These are phyloP conservation scores for Cystobasidium sp. DNA, from an alignment of 1,284 basidiomycete species.

Conservation along the genomic window DNA sequence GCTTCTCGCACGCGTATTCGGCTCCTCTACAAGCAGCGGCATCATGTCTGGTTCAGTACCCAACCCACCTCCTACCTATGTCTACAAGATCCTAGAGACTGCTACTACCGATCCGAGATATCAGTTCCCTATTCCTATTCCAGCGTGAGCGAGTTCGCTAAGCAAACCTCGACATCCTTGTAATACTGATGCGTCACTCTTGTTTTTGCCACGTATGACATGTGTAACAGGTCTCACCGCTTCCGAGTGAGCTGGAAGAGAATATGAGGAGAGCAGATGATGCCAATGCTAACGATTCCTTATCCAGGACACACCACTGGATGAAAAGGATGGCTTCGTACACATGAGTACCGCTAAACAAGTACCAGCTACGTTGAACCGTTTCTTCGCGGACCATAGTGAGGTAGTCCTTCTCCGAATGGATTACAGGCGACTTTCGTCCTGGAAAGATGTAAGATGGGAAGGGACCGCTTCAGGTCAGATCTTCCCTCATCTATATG, in stretches of 20 bases:
- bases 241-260: conserved; percentile 6
- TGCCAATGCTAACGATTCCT: no score
- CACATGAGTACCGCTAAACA: conserved; percentile 50
- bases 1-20: conserved; percentile 11
- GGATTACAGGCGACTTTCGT: conserved; percentile 44
- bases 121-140: conserved; percentile 41
- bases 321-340: conserved; percentile 51
- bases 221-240: conserved; percentile 23
- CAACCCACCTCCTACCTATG: conserved; percentile 31
- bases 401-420: conserved; percentile 49
- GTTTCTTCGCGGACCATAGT: conserved; percentile 48
- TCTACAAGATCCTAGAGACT: conserved; percentile 44
- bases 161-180: neutral
- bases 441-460: conserved; percentile 41
- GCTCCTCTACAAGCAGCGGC: conserved; percentile 22
- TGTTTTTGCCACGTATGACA: conserved; percentile 4
- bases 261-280: no score
- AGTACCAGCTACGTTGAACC: conserved; percentile 47
- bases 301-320: conserved; percentile 36
- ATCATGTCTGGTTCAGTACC: conserved; percentile 28
- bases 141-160: conserved; percentile 5
- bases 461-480: conserved; percentile 29
- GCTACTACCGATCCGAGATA: conserved; percentile 37
- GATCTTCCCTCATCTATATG: conserved; percentile 40
- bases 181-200: conserved; percentile 3